These are phyloP conservation scores for Choiromyces venosus DNA, from an alignment of 495 filamentous ascomycete genomes.

Conservation along the genomic window DNA sequence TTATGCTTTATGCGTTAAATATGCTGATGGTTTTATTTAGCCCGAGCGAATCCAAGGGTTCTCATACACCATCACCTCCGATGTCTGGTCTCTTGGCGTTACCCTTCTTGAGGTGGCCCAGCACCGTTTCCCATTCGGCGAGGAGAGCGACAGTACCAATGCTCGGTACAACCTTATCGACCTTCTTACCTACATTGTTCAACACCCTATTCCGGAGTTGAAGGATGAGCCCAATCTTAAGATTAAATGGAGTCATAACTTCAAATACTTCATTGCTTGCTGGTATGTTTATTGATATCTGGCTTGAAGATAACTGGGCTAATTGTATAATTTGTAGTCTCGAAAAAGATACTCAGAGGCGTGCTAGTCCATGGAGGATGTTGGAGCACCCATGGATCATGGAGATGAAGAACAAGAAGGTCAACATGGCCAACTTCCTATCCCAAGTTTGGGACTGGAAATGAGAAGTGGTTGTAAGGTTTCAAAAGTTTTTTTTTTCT, in stretches of 20 bases:
- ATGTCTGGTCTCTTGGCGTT: slow-evolving; percentile 96
- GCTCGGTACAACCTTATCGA: slow-evolving; percentile 81
- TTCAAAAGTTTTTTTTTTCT: slow-evolving; percentile 1
- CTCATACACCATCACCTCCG: slow-evolving; percentile 95
- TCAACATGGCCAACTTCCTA: slow-evolving; percentile 92
- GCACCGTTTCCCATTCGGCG: slow-evolving; percentile 96
- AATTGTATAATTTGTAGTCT: slow-evolving; percentile 54
- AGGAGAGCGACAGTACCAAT: slow-evolving; percentile 68
- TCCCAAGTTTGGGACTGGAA: slow-evolving; percentile 95
- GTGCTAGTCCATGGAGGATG: slow-evolving; percentile 96
- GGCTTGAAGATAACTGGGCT: background rate
- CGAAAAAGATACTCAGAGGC: slow-evolving; percentile 81
- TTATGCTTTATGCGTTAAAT: background rate
- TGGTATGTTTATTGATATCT: slow-evolving; percentile 62
- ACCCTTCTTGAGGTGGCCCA: slow-evolving; percentile 96
- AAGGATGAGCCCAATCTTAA: slow-evolving; percentile 80
- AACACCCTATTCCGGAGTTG: slow-evolving; percentile 89
- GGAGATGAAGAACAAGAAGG: slow-evolving; percentile 90
- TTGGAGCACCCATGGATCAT: slow-evolving; percentile 97
- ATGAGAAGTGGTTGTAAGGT: slow-evolving; percentile 11
- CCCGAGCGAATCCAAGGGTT: slow-evolving; percentile 96
- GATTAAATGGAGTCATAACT: slow-evolving; percentile 89
- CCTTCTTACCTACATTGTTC: slow-evolving; percentile 91
- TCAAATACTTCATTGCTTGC: slow-evolving; percentile 99
- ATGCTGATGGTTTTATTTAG: slow-evolving; percentile 22